Base-by-base conservation (phyloP, 2,329 filamentous ascomycete genomes). In the Fusarium piperis region DNA sequence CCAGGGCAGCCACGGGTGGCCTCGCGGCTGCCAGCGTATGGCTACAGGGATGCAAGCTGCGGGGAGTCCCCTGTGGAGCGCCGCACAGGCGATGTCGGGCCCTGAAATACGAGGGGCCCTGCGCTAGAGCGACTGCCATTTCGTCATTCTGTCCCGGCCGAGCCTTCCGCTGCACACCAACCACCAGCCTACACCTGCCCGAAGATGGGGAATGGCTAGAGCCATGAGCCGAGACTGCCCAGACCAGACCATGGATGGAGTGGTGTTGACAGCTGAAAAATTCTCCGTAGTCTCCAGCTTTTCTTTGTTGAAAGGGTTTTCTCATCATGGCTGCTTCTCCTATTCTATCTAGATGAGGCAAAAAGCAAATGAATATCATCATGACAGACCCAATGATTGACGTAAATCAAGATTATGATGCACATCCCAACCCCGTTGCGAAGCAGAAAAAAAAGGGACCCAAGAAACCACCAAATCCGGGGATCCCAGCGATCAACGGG, bases 391-490 rank as follows among this genome's bases (percentile, higher is more conserved):
- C 68, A 69, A 3, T 53, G 30, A 52, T 70, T 64, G 65, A 74
- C 68, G 64, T 64, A 61, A 67, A 46, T 36, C 23, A 60, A 73
- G 33, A 73, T 73, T 74, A 57, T n/a, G 71, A 73, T 74, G 58
- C 39, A 44, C 71, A 44, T 30, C 26, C 18, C 39, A 59, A 48
- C 62, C 57, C 28, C 26, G 48, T 69, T 60, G 64, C 65, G 33
- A 74, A 74, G 70, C 68, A 64, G 33, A 30, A 63, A 13, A 51
- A 48, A 28, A 18, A 30, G 26, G 26, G 26, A 51, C 44, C 44
- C 59, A 41, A 28, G 36, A 44, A 59, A 39, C 61, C 56, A 59
- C 55, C n/a, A 39, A 53, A 59, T 59, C 62, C 57, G 65, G 66
- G 57, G 46, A 67, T 62, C 68, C 52, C 23, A 68, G 44, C 33